These are phyloP conservation scores for Kwoniella sp. DNA, from an alignment of 768 basidiomycete species.

Conservation along the genomic window DNA sequence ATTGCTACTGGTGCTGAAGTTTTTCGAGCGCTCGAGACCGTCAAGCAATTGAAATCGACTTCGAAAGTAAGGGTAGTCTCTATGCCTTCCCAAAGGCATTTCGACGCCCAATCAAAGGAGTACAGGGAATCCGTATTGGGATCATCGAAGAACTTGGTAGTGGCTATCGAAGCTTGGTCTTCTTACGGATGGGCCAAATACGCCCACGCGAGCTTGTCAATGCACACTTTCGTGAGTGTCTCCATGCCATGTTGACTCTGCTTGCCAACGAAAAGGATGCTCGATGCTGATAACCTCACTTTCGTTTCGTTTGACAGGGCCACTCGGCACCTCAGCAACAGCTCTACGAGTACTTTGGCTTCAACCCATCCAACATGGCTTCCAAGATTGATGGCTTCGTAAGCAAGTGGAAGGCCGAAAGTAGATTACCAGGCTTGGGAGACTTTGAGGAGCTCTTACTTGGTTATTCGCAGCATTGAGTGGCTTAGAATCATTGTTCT, in stretches of 20 bases:
- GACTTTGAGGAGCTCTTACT: conserved; percentile 52
- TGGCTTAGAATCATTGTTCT: too few relatives aligned
- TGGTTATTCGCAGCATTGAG: not conserved
- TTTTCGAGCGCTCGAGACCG: conserved; percentile 41
- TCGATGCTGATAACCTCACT: conserved; percentile 2
- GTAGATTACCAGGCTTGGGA: conserved; percentile 43
- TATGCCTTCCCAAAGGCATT: conserved; percentile 50
- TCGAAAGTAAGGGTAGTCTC: conserved; percentile 49
- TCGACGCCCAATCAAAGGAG: conserved; percentile 40
- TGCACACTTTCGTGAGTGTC: conserved; percentile 47
- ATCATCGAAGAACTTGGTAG: conserved; percentile 34
- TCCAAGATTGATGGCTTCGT: conserved; percentile 37
- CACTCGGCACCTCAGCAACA: conserved; percentile 49
- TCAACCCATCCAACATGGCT: conserved; percentile 44
- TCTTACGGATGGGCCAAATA: conserved; percentile 53
- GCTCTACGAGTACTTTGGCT: conserved; percentile 53
- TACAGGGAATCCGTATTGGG: conserved; percentile 43
- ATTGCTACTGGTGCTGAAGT: conserved; percentile 53
- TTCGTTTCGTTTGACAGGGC: conserved; percentile 14
- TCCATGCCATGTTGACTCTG: not conserved
- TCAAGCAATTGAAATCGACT: conserved; percentile 25
- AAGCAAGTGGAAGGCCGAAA: conserved; percentile 16
- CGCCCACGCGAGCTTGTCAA: conserved; percentile 51
- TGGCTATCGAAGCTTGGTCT: conserved; percentile 54
- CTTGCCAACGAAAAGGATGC: not conserved